Evolutionary conservation across 2,329 filamentous ascomycete species (phyloP).

Genomic region (Ophiostoma sp.): DNA sequence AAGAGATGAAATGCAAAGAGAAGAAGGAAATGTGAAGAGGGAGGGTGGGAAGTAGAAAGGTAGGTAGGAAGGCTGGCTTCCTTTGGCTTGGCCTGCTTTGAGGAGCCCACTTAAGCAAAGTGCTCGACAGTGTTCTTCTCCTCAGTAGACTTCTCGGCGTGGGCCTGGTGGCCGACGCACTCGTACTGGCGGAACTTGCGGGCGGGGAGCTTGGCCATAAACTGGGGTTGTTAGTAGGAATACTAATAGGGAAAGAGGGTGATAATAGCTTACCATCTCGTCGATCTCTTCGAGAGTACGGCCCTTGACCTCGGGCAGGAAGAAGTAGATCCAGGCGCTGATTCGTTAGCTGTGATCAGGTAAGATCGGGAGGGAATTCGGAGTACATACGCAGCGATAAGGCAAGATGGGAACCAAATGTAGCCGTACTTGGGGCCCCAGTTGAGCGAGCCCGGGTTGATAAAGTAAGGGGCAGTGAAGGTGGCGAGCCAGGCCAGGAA

Average conservation of each 20-base stretch:
- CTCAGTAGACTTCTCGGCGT: conserved; percentile 24
- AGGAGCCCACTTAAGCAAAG: not conserved
- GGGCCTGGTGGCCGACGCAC: conserved; percentile 30
- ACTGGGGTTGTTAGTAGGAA: conserved; percentile 26
- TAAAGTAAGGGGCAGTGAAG: conserved; percentile 61
- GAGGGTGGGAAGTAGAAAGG: not conserved
- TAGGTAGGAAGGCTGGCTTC: not conserved
- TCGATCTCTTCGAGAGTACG: conserved; percentile 56
- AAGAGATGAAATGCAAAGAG: not conserved
- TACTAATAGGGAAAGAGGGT: not conserved
- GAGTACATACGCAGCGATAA: conserved; percentile 35
- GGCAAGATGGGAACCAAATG: conserved; percentile 50
- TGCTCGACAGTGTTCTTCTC: not conserved
- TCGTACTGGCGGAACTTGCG: conserved; percentile 45
- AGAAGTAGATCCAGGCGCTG: conserved; percentile 47
- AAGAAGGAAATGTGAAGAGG: not conserved
- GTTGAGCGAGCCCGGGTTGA: conserved; percentile 53
- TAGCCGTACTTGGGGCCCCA: conserved; percentile 61
- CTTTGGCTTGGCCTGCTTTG: not conserved
- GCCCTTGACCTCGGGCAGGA: conserved; percentile 55
- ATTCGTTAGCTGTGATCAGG: not conserved
- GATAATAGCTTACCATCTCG: conserved; percentile 47
- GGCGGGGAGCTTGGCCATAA: conserved; percentile 43
- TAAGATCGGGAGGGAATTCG: not conserved
- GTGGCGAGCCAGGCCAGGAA: conserved; percentile 58